Evolutionary conservation across 2,329 filamentous ascomycete genomes (phyloP).

Genomic region (Aspergillus eucalypticola): DNA sequence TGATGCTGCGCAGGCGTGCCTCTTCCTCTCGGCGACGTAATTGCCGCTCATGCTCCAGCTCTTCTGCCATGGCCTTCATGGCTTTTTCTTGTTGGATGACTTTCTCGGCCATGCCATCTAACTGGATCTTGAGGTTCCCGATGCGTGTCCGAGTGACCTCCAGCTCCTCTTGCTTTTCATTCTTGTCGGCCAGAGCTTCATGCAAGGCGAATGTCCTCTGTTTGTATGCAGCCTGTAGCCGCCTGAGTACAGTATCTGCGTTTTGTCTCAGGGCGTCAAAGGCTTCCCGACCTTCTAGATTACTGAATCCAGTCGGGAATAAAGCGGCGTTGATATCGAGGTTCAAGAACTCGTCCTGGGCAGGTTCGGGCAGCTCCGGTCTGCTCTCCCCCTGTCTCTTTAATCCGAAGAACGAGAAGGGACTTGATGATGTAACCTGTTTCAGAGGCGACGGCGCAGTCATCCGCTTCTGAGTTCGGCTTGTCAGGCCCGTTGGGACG

Average conservation of each 20-base stretch:
- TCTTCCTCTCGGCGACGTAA: constrained; percentile 42
- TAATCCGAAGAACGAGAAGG: constrained; percentile 48
- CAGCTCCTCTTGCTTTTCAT: constrained; percentile 60
- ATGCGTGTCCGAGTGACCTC: constrained; percentile 61
- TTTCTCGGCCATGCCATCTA: constrained; percentile 60
- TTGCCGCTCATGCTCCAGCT: constrained; percentile 49
- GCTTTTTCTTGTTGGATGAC: constrained; percentile 58
- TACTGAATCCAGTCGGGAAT: constrained; percentile 53
- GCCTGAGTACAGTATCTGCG: constrained; percentile 56
- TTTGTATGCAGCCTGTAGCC: constrained; percentile 60
- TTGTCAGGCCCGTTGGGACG: constrained; percentile 16
- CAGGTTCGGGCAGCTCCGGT: constrained; percentile 35
- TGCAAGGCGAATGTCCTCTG: constrained; percentile 52
- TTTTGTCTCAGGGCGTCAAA: constrained; percentile 59
- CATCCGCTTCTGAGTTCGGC: constrained; percentile 31
- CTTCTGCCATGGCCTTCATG: constrained; percentile 53
- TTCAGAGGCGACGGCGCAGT: constrained; percentile 34
- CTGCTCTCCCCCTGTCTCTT: constrained; percentile 33
- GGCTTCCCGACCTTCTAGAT: constrained; percentile 53
- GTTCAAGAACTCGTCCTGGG: constrained; percentile 56
- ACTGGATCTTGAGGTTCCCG: constrained; percentile 60
- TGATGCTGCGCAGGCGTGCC: constrained; percentile 36
- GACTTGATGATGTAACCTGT: constrained; percentile 36
- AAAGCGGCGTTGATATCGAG: constrained; percentile 57
- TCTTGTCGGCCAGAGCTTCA: constrained; percentile 56